Base-by-base conservation (phyloP, 2,329 filamentous ascomycete genomes). In the Gaeumannomyces tritici region DNA sequence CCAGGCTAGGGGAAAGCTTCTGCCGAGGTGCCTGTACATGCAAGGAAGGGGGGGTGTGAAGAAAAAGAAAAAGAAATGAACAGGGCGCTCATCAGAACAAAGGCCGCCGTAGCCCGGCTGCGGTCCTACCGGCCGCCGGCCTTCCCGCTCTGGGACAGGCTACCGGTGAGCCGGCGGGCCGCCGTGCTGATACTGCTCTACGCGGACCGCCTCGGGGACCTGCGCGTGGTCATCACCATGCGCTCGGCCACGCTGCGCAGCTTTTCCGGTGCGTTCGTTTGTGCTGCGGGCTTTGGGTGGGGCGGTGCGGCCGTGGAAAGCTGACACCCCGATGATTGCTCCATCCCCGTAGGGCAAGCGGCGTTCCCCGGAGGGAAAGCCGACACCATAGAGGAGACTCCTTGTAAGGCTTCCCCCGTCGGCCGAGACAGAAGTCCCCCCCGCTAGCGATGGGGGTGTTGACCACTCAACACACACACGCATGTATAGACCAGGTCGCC, bases 171-270 rank as follows among this genome's bases (percentile, higher is more conserved):
- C 66, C 84, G 90, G 65, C 86, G 92, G 67, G 93, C 93, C 18
- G 93, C 93, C 28, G 93, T 98, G 55, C 77, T 98, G 62, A 83
- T 98, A 59, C 82, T 98, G 61, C 82, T 98, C 1, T 97, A 95
- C 72, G 91, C 92, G 47, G 93, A 97, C 74, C 83, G 83, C 56
- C 80, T 83, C 65, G 93, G 93, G 55, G 89, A 96, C 67, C 77
- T 98, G 64, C 84, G 85, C 24, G 84, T 89, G 60, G 86, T 89
- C 35, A 80, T 89, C 64, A 89, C 86, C 21, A 88, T 89, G 83
- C 82, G 86, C 60, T 85, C 86, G 21, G 80, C 84, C 24, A 84
- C 78, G 55, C 73, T 89, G 67, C 77, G 86, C 63, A 88, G 79
- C 69, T 89, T 87, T 75, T 90, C 89, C n/a, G 91, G 75, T 77